Base-by-base conservation (phyloP, 2,329 filamentous ascomycete species). In the Botryotinia calthae region DNA sequence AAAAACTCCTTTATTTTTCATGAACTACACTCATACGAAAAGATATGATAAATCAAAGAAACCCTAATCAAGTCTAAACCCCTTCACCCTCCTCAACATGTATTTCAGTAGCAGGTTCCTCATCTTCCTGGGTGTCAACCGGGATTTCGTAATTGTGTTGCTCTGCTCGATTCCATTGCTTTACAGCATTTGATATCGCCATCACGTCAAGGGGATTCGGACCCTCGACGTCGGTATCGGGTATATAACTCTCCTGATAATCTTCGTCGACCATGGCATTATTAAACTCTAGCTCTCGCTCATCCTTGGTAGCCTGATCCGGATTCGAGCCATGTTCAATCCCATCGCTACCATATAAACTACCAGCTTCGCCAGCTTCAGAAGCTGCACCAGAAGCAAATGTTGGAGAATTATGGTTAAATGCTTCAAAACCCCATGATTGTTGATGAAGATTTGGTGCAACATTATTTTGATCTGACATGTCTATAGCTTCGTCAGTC, bases 11-110 rank as follows among this genome's bases (percentile, higher is more conserved):
- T n/a, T 69, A 7, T n/a, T 46, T 62, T 28, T n/a, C 7, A 69
- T 44, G n/a, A 59, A 37, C 34, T n/a, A 42, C 37, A 25, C 12
- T 28, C 37, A 62, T 34, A 46, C 42, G 14, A 61, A 3, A 28
- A 46, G 4, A 20, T 34, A n/a, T 61, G 54, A 44, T 28, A 44
- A 14, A 44, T n/a, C 40, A 20, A 37, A 48, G 44, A 28, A 69
- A n/a, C 22, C 65, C 74, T 70, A 78, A 56, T 76, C 75, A 44
- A 77, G 66, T 66, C 79, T 79, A 72, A 79, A 71, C 5, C 76
- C 79, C 56, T 79, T 54, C 79, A 58, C 76, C 75, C 20, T 80
- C 79, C 61, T 77, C 77, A 34, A 82, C 73, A 75, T 81, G 80
- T 61, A 81, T 81, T 69, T 81, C 79, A 10, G 77, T 75, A 2